Base-by-base conservation (phyloP, 768 basidiomycete species). In the Gloeophyllum trabeum region DNA sequence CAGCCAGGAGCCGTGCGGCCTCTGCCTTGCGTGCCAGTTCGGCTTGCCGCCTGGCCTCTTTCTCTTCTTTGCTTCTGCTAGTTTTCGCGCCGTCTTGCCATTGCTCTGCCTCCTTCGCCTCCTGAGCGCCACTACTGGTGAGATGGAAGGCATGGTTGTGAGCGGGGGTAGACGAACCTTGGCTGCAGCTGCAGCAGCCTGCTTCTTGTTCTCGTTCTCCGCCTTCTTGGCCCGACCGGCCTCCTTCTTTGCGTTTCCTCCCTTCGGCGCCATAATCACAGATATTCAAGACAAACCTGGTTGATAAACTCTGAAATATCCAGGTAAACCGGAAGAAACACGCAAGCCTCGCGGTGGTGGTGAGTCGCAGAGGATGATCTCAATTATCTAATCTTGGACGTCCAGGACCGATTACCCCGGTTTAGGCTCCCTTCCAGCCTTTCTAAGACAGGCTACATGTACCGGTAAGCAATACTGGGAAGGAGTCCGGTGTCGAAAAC, bases 231-330 rank as follows among this genome's bases (percentile, higher is more conserved):
- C 83, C 42, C 85, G 63, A 3, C 92, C 91, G 34, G 76, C 63
- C 61, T 94, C 92, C 59, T 94, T 94, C 79, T 94, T 96, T 44
- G 87, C 69, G 68, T 91, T 94, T 51, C 72, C 77, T 47, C 81
- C 85, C 61, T 88, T 89, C 1, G 92, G 91, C 38, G 92, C 62
- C 92, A 93, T 92, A 14, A 3, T 26, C 23, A 4, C 38, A 21
- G 36, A n/a, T 38, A 20, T n/a, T n/a, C n/a, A n/a, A n/a, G n/a
- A n/a, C n/a, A n/a, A n/a, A n/a, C n/a, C n/a, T n/a, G n/a, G n/a
- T n/a, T n/a, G n/a, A n/a, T n/a, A n/a, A n/a, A n/a, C n/a, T n/a
- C n/a, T n/a, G n/a, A n/a, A n/a, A n/a, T n/a, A n/a, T n/a, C n/a
- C n/a, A n/a, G n/a, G n/a, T n/a, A n/a, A n/a, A n/a, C n/a, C n/a